phyloP scores from a whole-genome alignment of 345 rosid species.

The Aquilaria yunnanensis region DNA sequence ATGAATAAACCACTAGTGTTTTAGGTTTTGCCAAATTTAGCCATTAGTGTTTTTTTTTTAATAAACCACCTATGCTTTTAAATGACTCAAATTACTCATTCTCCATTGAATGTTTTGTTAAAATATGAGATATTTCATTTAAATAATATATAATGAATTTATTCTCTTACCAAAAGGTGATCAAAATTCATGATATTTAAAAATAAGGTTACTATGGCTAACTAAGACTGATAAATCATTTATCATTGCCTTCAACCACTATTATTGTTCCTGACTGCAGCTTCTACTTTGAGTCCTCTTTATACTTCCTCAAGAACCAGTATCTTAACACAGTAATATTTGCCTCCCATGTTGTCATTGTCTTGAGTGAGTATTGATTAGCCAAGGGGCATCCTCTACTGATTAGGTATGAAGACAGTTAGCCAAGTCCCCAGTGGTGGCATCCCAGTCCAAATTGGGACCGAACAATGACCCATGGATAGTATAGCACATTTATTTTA shows the following conservation, averaged over 20 bases:
- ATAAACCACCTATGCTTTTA: too few relatives aligned
- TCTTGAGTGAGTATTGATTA: conserved; percentile 34
- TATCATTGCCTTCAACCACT: conserved; percentile 26
- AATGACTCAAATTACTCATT: too few relatives aligned
- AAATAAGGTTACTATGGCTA: too few relatives aligned
- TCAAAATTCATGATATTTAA: too few relatives aligned
- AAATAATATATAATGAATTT: too few relatives aligned
- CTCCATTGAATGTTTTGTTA: too few relatives aligned
- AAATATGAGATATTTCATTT: too few relatives aligned
- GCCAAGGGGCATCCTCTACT: conserved; percentile 36
- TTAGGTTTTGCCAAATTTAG: too few relatives aligned
- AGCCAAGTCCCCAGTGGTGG: conserved; percentile 29
- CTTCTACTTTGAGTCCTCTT: conserved; percentile 30
- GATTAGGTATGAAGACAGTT: conserved; percentile 28
- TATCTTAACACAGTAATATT: conserved; percentile 18
- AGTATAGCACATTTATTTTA: conserved; percentile 23
- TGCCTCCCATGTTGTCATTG: conserved; percentile 20
- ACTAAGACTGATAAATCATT: conserved; percentile 1
- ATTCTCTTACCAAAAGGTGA: too few relatives aligned
- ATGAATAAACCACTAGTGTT: too few relatives aligned
- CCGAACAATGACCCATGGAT: conserved; percentile 29
- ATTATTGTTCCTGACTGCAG: conserved; percentile 24
- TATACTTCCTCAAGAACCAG: conserved; percentile 6
- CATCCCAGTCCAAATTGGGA: conserved; percentile 12
- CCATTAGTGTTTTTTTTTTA: too few relatives aligned